phyloP scores from a whole-genome alignment of 148 eudicot species.

The Simmondsia chinensis region DNA sequence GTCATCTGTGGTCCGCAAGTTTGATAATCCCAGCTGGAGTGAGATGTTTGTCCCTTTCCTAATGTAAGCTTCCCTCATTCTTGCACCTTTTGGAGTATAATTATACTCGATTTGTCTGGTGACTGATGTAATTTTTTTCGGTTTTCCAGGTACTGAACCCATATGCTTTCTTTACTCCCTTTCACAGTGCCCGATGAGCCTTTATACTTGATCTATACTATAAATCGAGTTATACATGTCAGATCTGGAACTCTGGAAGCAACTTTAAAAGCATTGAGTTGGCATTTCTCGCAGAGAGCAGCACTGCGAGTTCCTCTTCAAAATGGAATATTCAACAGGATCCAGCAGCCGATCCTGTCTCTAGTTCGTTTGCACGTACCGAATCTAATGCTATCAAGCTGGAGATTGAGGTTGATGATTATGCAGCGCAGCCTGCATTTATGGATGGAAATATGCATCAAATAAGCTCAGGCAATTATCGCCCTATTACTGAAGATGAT shows the following conservation, averaged over 20 bases:
- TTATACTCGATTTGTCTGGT: slow-evolving; percentile 1
- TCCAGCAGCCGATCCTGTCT: slow-evolving; percentile 15
- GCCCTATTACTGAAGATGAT: slow-evolving; percentile 36
- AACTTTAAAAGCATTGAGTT: slow-evolving; percentile 54
- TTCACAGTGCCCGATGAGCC: slow-evolving; percentile 90
- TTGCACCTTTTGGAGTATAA: slow-evolving; percentile 1
- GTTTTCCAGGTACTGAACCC: slow-evolving; percentile 76
- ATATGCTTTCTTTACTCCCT: slow-evolving; percentile 87
- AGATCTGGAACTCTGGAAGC: slow-evolving; percentile 86
- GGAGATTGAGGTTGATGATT: slow-evolving; percentile 22
- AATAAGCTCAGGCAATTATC: slow-evolving; percentile 15
- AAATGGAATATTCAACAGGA: slow-evolving; percentile 30
- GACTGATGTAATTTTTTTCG: slow-evolving; percentile 11
- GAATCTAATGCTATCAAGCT: slow-evolving; percentile 26
- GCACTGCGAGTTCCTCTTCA: slow-evolving; percentile 22
- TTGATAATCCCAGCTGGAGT: slow-evolving; percentile 69
- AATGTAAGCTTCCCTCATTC: slow-evolving; percentile 38
- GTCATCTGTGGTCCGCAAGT: slow-evolving; percentile 89
- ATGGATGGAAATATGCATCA: slow-evolving; percentile 21
- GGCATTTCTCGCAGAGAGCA: slow-evolving; percentile 43
- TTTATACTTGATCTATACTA: slow-evolving; percentile 70
- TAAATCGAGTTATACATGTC: slow-evolving; percentile 92
- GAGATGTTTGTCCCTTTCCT: slow-evolving; percentile 55
- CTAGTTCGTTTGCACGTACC: slow-evolving; percentile 15
- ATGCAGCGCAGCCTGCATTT: slow-evolving; percentile 15